Percentiles rank a stretch among this genome's conserved stretches.
These are phyloP conservation scores for Leccinum obscurum DNA, from an alignment of 768 basidiomycete genomes.

Conservation along the genomic window DNA sequence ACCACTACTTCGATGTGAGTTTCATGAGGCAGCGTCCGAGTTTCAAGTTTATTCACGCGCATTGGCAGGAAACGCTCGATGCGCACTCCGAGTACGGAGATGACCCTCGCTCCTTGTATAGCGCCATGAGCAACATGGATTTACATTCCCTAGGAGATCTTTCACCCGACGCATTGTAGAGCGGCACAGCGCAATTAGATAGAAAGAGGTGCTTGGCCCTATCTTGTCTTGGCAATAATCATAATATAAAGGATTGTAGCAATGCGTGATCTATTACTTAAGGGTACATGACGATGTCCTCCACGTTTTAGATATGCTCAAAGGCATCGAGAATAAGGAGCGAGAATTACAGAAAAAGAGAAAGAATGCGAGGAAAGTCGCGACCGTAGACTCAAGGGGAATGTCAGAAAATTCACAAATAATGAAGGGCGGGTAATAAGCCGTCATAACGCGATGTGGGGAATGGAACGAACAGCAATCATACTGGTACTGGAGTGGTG, in stretches of 20 bases:
- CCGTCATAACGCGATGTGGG: slow-evolving; percentile 5
- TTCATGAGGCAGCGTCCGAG: neutral
- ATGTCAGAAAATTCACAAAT: slow-evolving; percentile 21
- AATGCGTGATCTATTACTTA: slow-evolving; percentile 38
- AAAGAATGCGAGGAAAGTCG: slow-evolving; percentile 5
- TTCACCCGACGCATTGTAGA: slow-evolving; percentile 67
- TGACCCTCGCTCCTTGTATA: slow-evolving; percentile 61
- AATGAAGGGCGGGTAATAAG: slow-evolving; percentile 5
- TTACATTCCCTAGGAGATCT: slow-evolving; percentile 62
- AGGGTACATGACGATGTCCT: slow-evolving; percentile 38
- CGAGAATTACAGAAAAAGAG: slow-evolving; percentile 14
- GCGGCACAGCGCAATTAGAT: neutral
- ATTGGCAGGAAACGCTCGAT: slow-evolving; percentile 68
- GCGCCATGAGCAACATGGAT: slow-evolving; percentile 58
- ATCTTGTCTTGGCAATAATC: slow-evolving; percentile 20
- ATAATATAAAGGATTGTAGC: slow-evolving; percentile 33
- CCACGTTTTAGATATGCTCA: slow-evolving; percentile 33
- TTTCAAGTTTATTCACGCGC: slow-evolving; percentile 4
- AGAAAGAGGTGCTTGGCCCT: neutral
- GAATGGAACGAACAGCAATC: slow-evolving; percentile 1
- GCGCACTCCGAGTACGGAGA: slow-evolving; percentile 73
- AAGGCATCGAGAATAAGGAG: slow-evolving; percentile 16
- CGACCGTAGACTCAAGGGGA: slow-evolving; percentile 7
- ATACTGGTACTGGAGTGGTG: neutral
- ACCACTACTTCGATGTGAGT: slow-evolving; percentile 93